A percentile compares a stretch with the other conserved stretches of the same genome.
Evolutionary conservation across 768 basidiomycete genomes (phyloP).

Genomic region (Lentinula raphanica): DNA sequence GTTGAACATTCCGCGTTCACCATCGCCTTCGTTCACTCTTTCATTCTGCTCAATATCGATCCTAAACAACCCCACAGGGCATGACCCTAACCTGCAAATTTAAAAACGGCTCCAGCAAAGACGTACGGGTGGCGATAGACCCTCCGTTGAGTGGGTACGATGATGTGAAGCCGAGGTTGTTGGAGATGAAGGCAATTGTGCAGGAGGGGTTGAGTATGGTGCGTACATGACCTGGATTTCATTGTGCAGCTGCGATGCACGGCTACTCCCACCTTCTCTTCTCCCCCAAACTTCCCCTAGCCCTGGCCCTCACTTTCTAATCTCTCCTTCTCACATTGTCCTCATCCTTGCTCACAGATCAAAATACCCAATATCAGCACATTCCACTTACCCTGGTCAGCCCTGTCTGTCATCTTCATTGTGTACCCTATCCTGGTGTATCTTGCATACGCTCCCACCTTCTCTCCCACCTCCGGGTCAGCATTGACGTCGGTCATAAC

Average conservation of each 20-base stretch:
- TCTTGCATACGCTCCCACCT: constrained; percentile 20
- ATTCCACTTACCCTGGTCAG: constrained; percentile 41
- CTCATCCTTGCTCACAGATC: constrained; percentile 42
- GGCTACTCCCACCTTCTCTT: too few species aligned
- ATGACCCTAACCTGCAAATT: constrained; percentile 67
- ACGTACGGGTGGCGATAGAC: constrained; percentile 54
- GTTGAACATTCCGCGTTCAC: too few species aligned
- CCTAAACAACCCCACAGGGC: constrained; percentile 26
- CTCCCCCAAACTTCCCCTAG: too few species aligned
- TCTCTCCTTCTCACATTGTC: too few species aligned
- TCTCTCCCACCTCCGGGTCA: too few species aligned
- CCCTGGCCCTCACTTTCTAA: too few species aligned
- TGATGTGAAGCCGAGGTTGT: constrained; percentile 74
- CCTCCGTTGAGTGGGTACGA: constrained; percentile 73
- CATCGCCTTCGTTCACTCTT: not conserved
- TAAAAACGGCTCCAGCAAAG: constrained; percentile 41
- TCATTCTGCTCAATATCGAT: not conserved
- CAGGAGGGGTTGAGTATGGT: constrained; percentile 82
- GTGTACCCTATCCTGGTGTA: constrained; percentile 29
- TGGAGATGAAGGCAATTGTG: constrained; percentile 77
- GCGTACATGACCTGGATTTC: too few species aligned
- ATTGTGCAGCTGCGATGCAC: too few species aligned
- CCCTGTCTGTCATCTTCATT: constrained; percentile 16
- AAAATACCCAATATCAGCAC: constrained; percentile 56
- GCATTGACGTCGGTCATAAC: too few species aligned